phyloP scores from a whole-genome alignment of 163 green algal genomes.

The Scenedesmus sp. region DNA sequence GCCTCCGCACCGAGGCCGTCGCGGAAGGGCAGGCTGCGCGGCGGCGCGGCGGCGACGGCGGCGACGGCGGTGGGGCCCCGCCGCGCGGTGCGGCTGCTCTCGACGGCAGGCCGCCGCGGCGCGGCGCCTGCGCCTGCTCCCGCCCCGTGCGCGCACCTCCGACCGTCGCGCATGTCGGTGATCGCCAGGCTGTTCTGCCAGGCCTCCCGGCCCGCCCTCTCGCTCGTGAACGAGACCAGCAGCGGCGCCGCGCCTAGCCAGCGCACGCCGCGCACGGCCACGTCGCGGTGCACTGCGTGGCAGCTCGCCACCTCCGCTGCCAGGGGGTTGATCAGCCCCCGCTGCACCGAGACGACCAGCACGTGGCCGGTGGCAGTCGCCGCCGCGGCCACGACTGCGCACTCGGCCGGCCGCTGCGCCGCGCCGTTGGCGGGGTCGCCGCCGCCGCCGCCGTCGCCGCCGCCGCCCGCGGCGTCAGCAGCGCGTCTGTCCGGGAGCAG shows the following conservation, averaged over 20 bases:
- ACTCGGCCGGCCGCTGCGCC: not conserved
- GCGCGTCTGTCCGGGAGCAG: conserved; percentile 12
- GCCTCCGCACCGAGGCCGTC: conserved; percentile 49
- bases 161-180: conserved; percentile 70
- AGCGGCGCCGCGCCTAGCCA: conserved; percentile 74
- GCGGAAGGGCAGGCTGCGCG: conserved; percentile 56
- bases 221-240: conserved; percentile 72
- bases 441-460: conserved; percentile 13
- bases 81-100: too few relatives aligned
- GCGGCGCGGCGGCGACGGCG: too few relatives aligned
- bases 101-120: too few relatives aligned
- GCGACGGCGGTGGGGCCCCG: too few relatives aligned
- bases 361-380: conserved; percentile 67
- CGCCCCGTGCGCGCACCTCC: conserved; percentile 37
- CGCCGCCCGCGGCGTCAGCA: not conserved
- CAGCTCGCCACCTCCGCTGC: conserved; percentile 45
- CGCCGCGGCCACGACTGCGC: conserved; percentile 57
- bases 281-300: conserved; percentile 30
- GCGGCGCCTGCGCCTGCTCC: too few relatives aligned
- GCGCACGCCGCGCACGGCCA: conserved; percentile 61
- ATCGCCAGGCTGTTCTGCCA: conserved; percentile 72
- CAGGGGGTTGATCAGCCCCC: conserved; percentile 62
- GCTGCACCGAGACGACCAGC: conserved; percentile 65
- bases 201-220: conserved; percentile 43
- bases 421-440: not conserved